Conservation (phyloP, 1,284 basidiomycete genomes). For the Irpex rosettiformis region DNA sequence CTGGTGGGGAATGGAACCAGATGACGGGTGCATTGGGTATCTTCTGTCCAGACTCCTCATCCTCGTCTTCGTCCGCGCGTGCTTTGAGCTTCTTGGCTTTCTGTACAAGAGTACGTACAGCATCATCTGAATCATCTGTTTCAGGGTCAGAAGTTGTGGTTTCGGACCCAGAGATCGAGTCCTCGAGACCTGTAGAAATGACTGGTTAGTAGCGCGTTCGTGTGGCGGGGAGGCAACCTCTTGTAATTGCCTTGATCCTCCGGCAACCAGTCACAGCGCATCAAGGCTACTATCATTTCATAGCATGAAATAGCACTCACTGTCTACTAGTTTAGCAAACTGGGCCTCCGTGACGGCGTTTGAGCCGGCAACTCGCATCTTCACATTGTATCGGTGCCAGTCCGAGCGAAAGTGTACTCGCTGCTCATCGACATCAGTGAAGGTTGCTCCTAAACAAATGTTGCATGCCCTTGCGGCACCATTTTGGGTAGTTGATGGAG, state of each 20-base stretch:
- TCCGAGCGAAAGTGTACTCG: slow-evolving; percentile 89
- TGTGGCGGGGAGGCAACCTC: not conserved
- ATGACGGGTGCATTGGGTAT: slow-evolving; percentile 72
- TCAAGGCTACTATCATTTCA: not conserved
- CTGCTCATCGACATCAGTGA: slow-evolving; percentile 79
- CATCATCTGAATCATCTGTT: slow-evolving; percentile 45
- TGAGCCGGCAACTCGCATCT: slow-evolving; percentile 65
- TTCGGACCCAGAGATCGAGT: slow-evolving; percentile 87
- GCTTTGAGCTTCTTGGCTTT: slow-evolving; percentile 53
- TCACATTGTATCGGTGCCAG: slow-evolving; percentile 98
- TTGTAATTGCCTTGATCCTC: not conserved
- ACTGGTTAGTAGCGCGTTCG: not conserved
- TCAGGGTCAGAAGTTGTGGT: slow-evolving; percentile 49
- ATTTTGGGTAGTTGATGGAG: slow-evolving; percentile 26
- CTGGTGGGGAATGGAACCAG: slow-evolving; percentile 87
- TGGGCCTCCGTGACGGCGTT: slow-evolving; percentile 63
- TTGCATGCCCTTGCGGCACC: slow-evolving; percentile 61
- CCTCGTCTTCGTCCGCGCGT: slow-evolving; percentile 39
- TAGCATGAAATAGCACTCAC: slow-evolving; percentile 39
- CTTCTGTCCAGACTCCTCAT: slow-evolving; percentile 30
- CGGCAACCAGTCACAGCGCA: not conserved
- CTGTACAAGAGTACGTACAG: slow-evolving; percentile 66
- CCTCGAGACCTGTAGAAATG: slow-evolving; percentile 64
- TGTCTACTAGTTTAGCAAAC: slow-evolving; percentile 77
- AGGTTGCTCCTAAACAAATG: slow-evolving; percentile 70